Evolutionary conservation across 371 early-diverging fungal species (phyloP), one percentile per base, ranked within the genome.

Genomic region (Apophysomyces elegans): DNA sequence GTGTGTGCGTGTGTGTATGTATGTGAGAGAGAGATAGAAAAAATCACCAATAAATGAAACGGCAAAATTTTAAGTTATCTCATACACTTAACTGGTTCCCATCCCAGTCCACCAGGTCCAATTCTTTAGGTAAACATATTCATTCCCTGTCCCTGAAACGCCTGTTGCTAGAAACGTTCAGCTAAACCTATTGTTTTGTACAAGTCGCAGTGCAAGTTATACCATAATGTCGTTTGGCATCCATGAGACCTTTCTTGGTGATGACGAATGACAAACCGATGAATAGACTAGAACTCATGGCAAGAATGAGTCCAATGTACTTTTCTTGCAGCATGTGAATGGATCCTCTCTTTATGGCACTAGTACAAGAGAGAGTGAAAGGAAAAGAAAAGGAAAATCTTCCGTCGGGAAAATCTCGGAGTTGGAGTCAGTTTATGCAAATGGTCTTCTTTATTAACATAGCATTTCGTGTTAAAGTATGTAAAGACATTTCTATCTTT

Each of bases 81-180:
- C 54, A 50, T 50, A 26, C 21, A 16, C 76, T 56, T 82, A 50
- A 91, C 91, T 95, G 66, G 92, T 91, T n/a, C 86, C 70, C 88
- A 95, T 94, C 56, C 97, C 97, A 44, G 85, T 79, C 93, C 96
- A 96, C 97, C 97, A 96, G 41, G 91, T 87, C 68, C 86, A 81
- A 76, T 91, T 93, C 65, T 86, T 86, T 56, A 95, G 78, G 72
- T 93, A 96, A 56, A 85, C 84, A 62, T 93, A 85, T 41, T 66
- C 60, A 44, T 84, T 85, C 56, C 94, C 93, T 6, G 86, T 86
- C 11, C 93, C 93, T 37, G 85, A 82, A 18, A 87, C 75, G 63
- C 72, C 72, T 78, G 43, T 26, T 26, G 1, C 32, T 26, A 26
- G 32, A 26, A 59, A 16, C 36, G 56, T 60, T 41, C 43, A 7